phyloP scores from a whole-genome alignment of 441 rosid genomes.

The Gossypium gossypioides region DNA sequence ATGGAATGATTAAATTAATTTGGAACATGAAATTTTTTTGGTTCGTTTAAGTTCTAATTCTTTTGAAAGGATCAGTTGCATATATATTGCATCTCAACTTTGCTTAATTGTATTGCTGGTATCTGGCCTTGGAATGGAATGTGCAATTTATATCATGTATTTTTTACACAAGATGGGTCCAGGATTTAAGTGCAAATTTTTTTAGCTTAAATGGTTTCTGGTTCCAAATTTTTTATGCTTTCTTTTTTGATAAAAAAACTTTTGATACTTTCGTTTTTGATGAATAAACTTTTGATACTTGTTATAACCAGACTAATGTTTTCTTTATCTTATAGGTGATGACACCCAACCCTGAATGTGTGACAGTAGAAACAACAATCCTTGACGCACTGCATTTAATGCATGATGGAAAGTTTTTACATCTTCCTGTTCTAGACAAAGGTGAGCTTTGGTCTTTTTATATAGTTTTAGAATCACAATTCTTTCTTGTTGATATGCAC shows the following conservation, averaged over 20 bases:
- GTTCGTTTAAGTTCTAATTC: background rate
- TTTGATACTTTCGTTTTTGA: background rate
- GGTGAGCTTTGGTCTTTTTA: slow-evolving; percentile 26
- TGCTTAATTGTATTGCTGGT: background rate
- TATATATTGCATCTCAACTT: background rate
- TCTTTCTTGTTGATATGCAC: background rate
- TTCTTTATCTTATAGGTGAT: slow-evolving; percentile 45
- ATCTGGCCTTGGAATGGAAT: background rate
- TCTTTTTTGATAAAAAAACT: background rate
- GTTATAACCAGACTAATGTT: background rate
- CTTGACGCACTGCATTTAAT: slow-evolving; percentile 80
- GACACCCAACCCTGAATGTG: slow-evolving; percentile 81
- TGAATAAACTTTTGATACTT: background rate
- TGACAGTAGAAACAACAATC: slow-evolving; percentile 58
- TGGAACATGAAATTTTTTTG: background rate
- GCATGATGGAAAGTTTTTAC: slow-evolving; percentile 88
- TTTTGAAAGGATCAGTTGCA: background rate
- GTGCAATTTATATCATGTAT: background rate
- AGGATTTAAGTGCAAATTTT: background rate
- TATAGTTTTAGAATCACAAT: background rate
- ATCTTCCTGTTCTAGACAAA: slow-evolving; percentile 80
- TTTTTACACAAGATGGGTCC: background rate
- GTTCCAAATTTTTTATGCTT: background rate
- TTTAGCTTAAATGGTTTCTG: background rate
- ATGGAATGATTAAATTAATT: background rate